Base-by-base conservation (phyloP, 495 filamentous ascomycete species). In the Penicillium ochrochloron region DNA sequence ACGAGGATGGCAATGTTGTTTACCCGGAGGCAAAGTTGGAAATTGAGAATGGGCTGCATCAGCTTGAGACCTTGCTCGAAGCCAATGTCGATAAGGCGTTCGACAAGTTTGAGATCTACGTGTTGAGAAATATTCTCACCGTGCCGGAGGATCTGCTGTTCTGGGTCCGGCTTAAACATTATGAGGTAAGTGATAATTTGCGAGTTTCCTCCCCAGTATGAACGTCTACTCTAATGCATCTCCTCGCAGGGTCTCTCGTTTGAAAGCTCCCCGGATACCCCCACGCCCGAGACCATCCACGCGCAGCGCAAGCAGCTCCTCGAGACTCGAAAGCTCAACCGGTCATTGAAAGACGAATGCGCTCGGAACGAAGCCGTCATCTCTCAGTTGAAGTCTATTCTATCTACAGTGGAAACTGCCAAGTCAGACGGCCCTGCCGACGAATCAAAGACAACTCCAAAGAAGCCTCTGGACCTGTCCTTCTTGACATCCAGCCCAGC, bases 11-110 rank as follows among this genome's bases (percentile, higher is more conserved):
- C 25, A 83, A 82, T 53, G 67, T 83, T 48, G 65, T 80, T 34
- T 82, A 85, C 62, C 82, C 84, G 3, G 85, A 88, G 60, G 87
- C 89, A 42, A 87, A 86, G 62, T 75, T 88, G 44, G 95, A 99
- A 76, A 89, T 99, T 57, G 92, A 96, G 70, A 88, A 92, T 72
- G 95, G 95, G 27, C 84, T 94, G 42, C 93, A 97, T 73, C 89
- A 96, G 78, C 83, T 99, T 23, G 96, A 99, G 75, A 97, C 94
- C 4, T 82, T 99, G n/a, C 86, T 98, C n/a, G 89, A 91, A 65
- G 76, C 84, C 23, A 90, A 89, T 42, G 86, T 93, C 14, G 91
- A 94, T 64, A 89, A 85, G 73, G 87, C 89, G 33, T 94, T 93
- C 65, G 91, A 94, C 70, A 88, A 87, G 59, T 85, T 93, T 57